phyloP scores from a whole-genome alignment of 2,329 filamentous ascomycete genomes.

The Claviceps pazoutovae region DNA sequence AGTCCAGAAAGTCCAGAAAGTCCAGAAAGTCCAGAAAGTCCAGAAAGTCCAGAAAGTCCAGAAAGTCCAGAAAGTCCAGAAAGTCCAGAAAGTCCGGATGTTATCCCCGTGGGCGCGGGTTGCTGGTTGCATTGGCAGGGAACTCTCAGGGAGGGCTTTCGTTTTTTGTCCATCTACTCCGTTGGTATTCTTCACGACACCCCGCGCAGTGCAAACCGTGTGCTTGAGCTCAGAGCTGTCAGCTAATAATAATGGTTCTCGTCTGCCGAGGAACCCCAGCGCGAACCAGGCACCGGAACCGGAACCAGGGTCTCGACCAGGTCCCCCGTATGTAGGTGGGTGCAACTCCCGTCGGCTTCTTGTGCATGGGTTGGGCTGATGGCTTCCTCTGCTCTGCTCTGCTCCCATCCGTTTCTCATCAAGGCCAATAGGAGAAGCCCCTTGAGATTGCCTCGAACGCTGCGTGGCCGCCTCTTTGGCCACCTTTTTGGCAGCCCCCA shows the following conservation, averaged over 20 bases:
- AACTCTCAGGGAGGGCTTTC: not conserved
- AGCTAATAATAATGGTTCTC: not conserved
- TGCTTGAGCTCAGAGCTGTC: not conserved
- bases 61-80: too few relatives aligned
- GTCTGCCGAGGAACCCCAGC: not conserved
- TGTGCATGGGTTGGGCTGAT: slow-evolving; percentile 1
- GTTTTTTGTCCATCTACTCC: not conserved
- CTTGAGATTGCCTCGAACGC: not conserved
- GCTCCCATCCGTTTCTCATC: slow-evolving; percentile 1
- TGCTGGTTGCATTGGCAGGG: not conserved
- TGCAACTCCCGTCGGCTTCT: slow-evolving; percentile 5
- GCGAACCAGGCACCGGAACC: not conserved
- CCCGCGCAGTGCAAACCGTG: not conserved
- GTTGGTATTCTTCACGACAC: not conserved
- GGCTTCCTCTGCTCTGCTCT: not conserved
- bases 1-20: too few relatives aligned
- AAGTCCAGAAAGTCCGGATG: not conserved
- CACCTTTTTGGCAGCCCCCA: slow-evolving; percentile 1
- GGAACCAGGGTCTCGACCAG: not conserved
- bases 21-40: too few relatives aligned
- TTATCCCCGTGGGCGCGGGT: too few relatives aligned
- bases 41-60: too few relatives aligned
- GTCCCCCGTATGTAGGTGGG: not conserved
- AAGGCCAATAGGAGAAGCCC: slow-evolving; percentile 4
- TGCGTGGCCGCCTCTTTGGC: not conserved